phyloP scores from a whole-genome alignment of 257 asterid species.

The Salvia miltiorrhiza region DNA sequence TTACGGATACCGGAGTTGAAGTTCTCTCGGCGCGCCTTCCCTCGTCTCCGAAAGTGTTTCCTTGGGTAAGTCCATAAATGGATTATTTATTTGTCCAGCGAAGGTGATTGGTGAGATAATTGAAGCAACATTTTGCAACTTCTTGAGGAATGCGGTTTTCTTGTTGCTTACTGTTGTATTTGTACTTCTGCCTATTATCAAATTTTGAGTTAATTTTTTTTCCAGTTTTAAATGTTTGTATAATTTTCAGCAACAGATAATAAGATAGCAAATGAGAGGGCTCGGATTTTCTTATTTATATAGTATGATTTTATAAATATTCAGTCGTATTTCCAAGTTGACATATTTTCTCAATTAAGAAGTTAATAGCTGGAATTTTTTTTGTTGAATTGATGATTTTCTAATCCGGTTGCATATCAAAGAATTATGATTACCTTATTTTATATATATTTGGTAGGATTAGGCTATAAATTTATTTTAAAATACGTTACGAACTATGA shows the following conservation, averaged over 20 bases:
- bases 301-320: not conserved
- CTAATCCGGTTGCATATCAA: not conserved
- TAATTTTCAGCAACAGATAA: not conserved
- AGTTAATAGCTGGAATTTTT: too few species aligned
- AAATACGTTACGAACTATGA: too few species aligned
- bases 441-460: too few species aligned
- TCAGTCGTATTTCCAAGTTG: too few species aligned
- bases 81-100: not conserved
- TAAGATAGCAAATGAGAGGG: not conserved
- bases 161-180: conserved; percentile 22
- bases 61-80: conserved; percentile 65
- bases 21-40: conserved; percentile 91
- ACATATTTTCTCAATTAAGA: not conserved
- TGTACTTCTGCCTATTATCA: conserved; percentile 3
- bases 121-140: conserved; percentile 8
- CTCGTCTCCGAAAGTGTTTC: conserved; percentile 81
- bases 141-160: not conserved
- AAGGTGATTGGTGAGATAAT: conserved; percentile 10
- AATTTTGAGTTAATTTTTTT: conserved; percentile 21
- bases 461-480: too few species aligned
- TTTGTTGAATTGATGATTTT: not conserved
- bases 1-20: conserved; percentile 89
- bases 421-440: too few species aligned
- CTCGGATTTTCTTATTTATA: not conserved
- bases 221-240: conserved; percentile 4